These are phyloP conservation scores for Gnetum montanum DNA, from an alignment of 75 land plant species.

Conservation along the genomic window DNA sequence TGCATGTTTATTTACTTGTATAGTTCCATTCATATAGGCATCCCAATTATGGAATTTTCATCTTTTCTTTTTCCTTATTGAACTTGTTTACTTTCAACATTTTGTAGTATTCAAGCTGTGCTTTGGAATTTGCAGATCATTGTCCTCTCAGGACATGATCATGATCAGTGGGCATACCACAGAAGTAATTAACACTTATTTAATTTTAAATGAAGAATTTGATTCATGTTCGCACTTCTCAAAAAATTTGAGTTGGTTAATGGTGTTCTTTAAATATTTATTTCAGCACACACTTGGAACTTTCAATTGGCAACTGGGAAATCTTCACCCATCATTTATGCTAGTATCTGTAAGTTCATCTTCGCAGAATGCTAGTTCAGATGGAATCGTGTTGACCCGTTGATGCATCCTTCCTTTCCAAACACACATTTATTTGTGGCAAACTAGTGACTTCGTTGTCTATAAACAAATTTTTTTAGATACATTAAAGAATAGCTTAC, in stretches of 20 bases:
- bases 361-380: slow-evolving; percentile 10
- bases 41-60: slow-evolving; percentile 4
- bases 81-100: not conserved
- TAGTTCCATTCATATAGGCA: not conserved
- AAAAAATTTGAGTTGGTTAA: too few relatives aligned
- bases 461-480: not conserved
- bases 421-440: slow-evolving; percentile 78
- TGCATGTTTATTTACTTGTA: slow-evolving; percentile 2
- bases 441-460: slow-evolving; percentile 4
- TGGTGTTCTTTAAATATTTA: not conserved
- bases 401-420: slow-evolving; percentile 89
- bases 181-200: slow-evolving; percentile 71
- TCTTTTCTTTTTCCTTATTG: not conserved
- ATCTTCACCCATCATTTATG: slow-evolving; percentile 84
- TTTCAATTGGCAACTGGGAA: slow-evolving; percentile 93
- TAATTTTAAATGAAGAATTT: too few relatives aligned
- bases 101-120: slow-evolving; percentile 9
- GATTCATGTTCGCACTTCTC: too few relatives aligned
- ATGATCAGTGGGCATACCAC: slow-evolving; percentile 72
- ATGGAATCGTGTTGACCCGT: slow-evolving; percentile 24
- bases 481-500: not conserved
- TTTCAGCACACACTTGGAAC: slow-evolving; percentile 92
- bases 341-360: slow-evolving; percentile 44
- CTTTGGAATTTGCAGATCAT: too few relatives aligned
- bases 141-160: slow-evolving; percentile 90